Conservation (phyloP, 768 basidiomycete species). For the Termitomyces heimii region DNA sequence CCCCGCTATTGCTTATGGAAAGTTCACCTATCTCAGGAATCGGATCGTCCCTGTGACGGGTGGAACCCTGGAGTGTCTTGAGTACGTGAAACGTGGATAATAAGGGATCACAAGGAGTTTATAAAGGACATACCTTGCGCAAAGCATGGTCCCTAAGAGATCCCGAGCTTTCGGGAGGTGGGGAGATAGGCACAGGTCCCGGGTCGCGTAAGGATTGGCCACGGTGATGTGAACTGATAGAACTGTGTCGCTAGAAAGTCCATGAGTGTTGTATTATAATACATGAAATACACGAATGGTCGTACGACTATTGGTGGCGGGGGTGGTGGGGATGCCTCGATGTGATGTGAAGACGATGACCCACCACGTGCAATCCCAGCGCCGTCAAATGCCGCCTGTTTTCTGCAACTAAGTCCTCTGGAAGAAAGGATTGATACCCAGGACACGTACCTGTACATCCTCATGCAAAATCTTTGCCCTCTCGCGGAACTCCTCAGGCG, state of each 20-base stretch:
- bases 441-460: constrained; percentile 14
- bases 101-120: neutral
- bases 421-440: neutral
- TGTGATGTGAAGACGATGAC: constrained; percentile 7
- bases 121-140: constrained; percentile 7
- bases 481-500: constrained; percentile 18
- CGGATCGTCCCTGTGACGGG: constrained; percentile 1
- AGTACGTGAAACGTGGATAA: neutral
- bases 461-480: constrained; percentile 12
- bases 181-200: constrained; percentile 3
- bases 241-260: neutral
- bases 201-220: constrained; percentile 10
- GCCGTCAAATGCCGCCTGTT: constrained; percentile 10
- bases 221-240: constrained; percentile 4
- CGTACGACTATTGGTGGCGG: constrained; percentile 6
- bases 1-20: constrained; percentile 5
- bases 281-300: neutral
- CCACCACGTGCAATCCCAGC: constrained; percentile 6
- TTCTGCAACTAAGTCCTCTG: neutral
- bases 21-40: constrained; percentile 6
- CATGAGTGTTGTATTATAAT: neutral
- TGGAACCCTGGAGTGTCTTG: constrained; percentile 1
- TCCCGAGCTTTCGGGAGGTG: constrained; percentile 5
- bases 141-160: constrained; percentile 5
- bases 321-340: neutral